These are phyloP conservation scores for Gliomastix tumulicola DNA, from an alignment of 2,329 filamentous ascomycete species.

Conservation along the genomic window DNA sequence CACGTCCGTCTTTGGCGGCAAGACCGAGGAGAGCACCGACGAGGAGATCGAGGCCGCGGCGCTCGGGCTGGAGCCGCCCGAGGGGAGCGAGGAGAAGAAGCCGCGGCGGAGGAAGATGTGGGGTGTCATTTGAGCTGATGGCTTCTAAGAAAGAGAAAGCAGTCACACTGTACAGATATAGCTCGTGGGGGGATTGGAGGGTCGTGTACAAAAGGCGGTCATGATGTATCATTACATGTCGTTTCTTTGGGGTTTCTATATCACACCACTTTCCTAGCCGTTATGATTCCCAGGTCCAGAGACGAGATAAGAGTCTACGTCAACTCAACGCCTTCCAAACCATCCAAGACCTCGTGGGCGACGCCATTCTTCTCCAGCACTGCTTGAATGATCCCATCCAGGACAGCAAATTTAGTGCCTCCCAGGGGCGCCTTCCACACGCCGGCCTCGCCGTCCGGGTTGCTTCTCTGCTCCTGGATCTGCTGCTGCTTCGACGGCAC, in stretches of 20 bases:
- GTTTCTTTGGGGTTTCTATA: no score
- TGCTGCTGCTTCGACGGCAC: slow-evolving; percentile 29
- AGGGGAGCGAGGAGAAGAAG: slow-evolving; percentile 16
- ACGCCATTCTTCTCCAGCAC: slow-evolving; percentile 73
- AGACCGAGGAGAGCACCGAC: slow-evolving; percentile 21
- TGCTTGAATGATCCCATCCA: slow-evolving; percentile 69
- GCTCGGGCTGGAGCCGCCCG: slow-evolving; percentile 25
- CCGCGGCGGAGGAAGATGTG: slow-evolving; percentile 58
- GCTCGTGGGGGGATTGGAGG: no score
- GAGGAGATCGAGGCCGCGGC: slow-evolving; percentile 25
- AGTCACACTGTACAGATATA: no score
- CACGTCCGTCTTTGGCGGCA: slow-evolving; percentile 33
- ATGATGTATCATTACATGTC: no score
- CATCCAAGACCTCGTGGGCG: slow-evolving; percentile 78
- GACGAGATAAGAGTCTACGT: slow-evolving; percentile 33
- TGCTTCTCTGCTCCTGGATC: slow-evolving; percentile 16
- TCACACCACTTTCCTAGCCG: no score
- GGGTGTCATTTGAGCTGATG: slow-evolving; percentile 71
- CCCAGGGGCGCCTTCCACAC: slow-evolving; percentile 85
- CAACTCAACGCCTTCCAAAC: slow-evolving; percentile 69
- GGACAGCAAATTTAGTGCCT: slow-evolving; percentile 67
- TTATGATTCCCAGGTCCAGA: no score
- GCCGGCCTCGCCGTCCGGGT: slow-evolving; percentile 51
- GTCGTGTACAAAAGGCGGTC: no score
- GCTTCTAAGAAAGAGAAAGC: no score